phyloP scores from a whole-genome alignment of 805 yeast species.

The Starmera pachycereana region DNA sequence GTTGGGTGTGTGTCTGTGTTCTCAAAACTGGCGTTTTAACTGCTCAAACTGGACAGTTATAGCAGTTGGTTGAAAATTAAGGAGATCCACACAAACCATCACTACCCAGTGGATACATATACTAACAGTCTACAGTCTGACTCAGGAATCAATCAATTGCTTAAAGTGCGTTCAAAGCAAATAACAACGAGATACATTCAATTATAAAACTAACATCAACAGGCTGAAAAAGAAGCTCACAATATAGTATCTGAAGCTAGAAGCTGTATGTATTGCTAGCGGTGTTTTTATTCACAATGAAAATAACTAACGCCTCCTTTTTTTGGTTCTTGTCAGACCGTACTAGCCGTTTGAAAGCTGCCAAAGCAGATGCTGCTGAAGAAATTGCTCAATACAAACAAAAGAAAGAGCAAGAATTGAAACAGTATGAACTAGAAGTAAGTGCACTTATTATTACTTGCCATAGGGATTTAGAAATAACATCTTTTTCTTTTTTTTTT shows the following conservation, averaged over 20 bases:
- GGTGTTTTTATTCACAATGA: neutral
- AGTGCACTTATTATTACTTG: no score
- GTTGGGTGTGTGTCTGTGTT: no score
- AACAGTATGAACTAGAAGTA: conserved; percentile 52
- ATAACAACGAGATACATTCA: neutral
- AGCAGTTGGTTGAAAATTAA: no score
- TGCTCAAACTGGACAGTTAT: no score
- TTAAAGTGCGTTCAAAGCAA: conserved; percentile 31
- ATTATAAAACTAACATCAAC: conserved; percentile 1
- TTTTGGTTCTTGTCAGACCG: conserved; percentile 37
- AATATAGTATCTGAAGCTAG: conserved; percentile 90
- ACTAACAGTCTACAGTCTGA: conserved; percentile 14
- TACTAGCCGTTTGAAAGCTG: conserved; percentile 81
- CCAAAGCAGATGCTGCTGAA: conserved; percentile 83
- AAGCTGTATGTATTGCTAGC: conserved; percentile 42
- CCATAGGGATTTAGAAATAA: no score
- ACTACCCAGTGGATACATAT: no score
- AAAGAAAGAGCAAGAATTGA: conserved; percentile 75
- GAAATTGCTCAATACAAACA: conserved; percentile 83
- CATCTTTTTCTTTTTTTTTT: neutral
- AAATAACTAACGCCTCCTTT: neutral
- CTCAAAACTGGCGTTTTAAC: no score
- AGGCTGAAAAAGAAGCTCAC: conserved; percentile 97
- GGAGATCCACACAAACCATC: no score
- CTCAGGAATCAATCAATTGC: conserved; percentile 59